Conservation (phyloP, 1,284 basidiomycete species). For the Ceratobasidium theobromae region DNA sequence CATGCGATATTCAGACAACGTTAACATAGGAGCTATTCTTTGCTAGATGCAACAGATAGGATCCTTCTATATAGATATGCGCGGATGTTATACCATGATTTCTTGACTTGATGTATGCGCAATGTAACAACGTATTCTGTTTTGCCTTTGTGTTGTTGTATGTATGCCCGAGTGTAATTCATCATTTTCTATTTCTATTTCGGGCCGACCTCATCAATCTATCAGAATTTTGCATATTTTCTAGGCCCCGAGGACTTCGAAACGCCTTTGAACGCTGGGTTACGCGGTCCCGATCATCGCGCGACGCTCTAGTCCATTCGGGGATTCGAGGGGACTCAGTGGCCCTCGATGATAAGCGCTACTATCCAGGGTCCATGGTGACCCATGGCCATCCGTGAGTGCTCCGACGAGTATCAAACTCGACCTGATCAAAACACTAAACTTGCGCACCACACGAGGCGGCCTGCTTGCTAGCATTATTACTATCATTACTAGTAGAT, state of each 20-base stretch:
- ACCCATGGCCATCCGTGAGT: no score
- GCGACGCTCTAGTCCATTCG: neutral
- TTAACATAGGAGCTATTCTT: slow-evolving; percentile 4
- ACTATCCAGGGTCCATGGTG: no score
- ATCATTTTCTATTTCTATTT: slow-evolving; percentile 1
- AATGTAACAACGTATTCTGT: neutral
- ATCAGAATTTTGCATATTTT: slow-evolving; percentile 1
- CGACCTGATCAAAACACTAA: no score
- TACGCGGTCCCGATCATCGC: no score
- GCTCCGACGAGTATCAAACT: no score
- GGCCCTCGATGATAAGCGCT: no score
- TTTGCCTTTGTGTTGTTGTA: slow-evolving; percentile 1
- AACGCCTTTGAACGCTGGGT: no score
- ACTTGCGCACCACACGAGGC: no score
- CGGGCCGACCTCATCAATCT: neutral
- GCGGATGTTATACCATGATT: slow-evolving; percentile 20
- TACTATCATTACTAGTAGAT: no score
- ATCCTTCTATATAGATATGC: neutral
- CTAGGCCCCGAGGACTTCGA: neutral
- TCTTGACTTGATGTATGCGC: slow-evolving; percentile 30
- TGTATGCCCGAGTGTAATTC: slow-evolving; percentile 13
- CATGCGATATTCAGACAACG: neutral
- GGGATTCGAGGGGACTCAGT: neutral
- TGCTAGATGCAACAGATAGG: slow-evolving; percentile 3
- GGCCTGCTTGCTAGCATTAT: no score